Conservation (phyloP, 345 rosid genomes). For the Psidium guajava region DNA sequence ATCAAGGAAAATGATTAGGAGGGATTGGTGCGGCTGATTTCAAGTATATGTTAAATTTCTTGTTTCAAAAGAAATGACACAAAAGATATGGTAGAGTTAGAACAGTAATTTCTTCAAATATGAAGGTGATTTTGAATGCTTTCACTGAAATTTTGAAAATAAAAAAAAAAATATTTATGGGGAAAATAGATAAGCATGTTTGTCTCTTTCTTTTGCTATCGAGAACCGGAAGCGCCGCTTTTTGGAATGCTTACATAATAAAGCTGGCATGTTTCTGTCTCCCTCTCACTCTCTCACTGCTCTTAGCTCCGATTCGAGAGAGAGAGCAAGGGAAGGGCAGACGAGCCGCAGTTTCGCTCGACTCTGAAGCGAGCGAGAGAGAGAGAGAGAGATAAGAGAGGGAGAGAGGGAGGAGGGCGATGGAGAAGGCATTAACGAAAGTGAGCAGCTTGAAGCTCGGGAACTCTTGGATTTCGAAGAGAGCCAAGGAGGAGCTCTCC, state of each 20-base stretch:
- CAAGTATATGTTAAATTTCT: not conserved
- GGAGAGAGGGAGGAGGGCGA: not conserved
- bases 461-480: conserved; percentile 82
- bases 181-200: not conserved
- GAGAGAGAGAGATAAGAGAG: too few relatives aligned
- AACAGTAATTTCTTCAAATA: not conserved
- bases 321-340: not conserved
- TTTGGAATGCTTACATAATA: not conserved
- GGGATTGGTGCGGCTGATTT: not conserved
- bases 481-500: conserved; percentile 82
- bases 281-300: not conserved
- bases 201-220: not conserved
- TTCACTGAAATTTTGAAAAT: not conserved
- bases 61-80: too few relatives aligned
- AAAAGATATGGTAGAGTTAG: too few relatives aligned
- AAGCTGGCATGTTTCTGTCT: not conserved
- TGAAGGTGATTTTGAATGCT: not conserved
- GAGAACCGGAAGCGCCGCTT: not conserved
- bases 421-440: conserved; percentile 92
- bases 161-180: not conserved
- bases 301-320: not conserved
- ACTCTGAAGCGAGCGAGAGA: not conserved
- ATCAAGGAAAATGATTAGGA: not conserved
- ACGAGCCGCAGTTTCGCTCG: not conserved
- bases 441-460: conserved; percentile 83